Percentiles rank a stretch among this genome's conserved stretches.
Conservation (phyloP, 352 stramenopile species). For the Pythium pectinolyticum region DNA sequence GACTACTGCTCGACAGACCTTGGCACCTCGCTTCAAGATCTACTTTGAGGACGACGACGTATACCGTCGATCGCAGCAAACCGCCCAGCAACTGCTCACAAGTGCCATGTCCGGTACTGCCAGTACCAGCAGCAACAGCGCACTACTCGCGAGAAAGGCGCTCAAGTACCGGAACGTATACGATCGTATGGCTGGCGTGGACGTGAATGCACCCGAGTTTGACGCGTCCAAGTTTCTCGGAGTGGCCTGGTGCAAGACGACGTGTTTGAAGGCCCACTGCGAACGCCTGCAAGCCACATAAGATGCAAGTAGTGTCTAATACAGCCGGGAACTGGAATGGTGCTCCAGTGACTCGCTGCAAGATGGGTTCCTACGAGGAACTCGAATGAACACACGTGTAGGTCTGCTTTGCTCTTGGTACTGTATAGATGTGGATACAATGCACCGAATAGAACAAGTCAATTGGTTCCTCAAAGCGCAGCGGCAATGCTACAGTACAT, state of each 20-base stretch:
- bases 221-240: constrained; percentile 54
- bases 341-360: too few species aligned
- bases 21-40: constrained; percentile 10
- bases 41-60: constrained; percentile 25
- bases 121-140: constrained; percentile 7
- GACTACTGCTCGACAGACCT: background rate
- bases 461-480: too few species aligned
- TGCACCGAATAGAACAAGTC: too few species aligned
- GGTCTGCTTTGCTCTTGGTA: too few species aligned
- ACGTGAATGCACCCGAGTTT: constrained; percentile 40
- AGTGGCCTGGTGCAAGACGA: constrained; percentile 37
- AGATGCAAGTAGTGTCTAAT: too few species aligned
- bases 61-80: background rate
- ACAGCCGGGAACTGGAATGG: too few species aligned
- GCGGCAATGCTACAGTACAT: too few species aligned
- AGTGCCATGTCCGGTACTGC: background rate
- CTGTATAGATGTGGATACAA: too few species aligned
- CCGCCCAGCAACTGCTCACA: constrained; percentile 1
- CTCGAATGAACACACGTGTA: too few species aligned
- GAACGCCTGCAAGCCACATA: too few species aligned
- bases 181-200: constrained; percentile 10
- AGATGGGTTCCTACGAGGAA: too few species aligned
- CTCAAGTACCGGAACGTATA: constrained; percentile 29
- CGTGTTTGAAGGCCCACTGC: background rate
- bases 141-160: constrained; percentile 25